Evolutionary conservation across 108 stramenopile genomes (phyloP), one percentile per base, ranked within the genome.

Genomic region (Discostella pseudostelligera): DNA sequence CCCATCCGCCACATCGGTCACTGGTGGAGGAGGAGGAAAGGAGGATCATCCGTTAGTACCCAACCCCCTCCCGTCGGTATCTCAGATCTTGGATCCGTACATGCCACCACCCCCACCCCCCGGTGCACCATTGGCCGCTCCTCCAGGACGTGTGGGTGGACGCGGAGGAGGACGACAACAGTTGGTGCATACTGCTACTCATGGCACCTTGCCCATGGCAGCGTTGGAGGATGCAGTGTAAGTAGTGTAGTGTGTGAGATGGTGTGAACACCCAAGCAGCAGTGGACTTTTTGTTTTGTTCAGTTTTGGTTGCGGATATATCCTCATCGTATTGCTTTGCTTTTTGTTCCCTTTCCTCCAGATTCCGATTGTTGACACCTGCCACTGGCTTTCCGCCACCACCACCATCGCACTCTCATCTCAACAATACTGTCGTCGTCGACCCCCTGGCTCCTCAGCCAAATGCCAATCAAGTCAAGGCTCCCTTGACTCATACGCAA

Each of bases 211-310:
- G 50, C 81, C 87, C 39, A 81, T 77, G 53, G 71, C 85, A 22
- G 83, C 82, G 8, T 69, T 93, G 65, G 92, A 93, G 68, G 92
- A 93, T 75, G 88, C 92, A 11, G 75, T 93, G 88, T 92, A 82
- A 73, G 91, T 88, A 12, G 0, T 28, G 37, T 56, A 22, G 25
- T 14, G 17, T 46, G 39, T 26, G 10, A 19, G 26, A n/a, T n/a
- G n/a, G n/a, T n/a, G n/a, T n/a, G n/a, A n/a, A n/a, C n/a, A n/a
- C n/a, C n/a, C n/a, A n/a, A n/a, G n/a, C n/a, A n/a, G n/a, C n/a
- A n/a, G n/a, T n/a, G n/a, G n/a, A n/a, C n/a, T n/a, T n/a, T n/a
- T n/a, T n/a, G n/a, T n/a, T n/a, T n/a, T n/a, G n/a, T n/a, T n/a
- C n/a, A n/a, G n/a, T n/a, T n/a, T n/a, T 20, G 10, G 5, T 60